phyloP scores from a whole-genome alignment of 208 protist species.

The Angomonas desouzai region DNA sequence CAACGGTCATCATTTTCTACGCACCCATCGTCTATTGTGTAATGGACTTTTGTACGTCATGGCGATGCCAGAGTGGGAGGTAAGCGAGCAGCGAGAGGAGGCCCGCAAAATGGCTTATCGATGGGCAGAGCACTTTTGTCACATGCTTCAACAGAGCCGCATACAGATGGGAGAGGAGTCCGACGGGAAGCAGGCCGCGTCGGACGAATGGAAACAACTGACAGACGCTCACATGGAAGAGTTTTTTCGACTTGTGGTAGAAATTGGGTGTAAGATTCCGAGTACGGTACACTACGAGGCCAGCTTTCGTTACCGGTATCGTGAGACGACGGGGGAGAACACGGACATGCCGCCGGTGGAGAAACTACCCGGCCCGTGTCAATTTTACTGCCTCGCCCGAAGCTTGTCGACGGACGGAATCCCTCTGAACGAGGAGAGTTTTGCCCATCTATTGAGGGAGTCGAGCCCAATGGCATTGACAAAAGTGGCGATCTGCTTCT shows the following conservation, averaged over 20 bases:
- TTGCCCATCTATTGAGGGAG: background rate
- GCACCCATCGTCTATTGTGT: background rate
- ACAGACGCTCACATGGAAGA: conserved; percentile 18
- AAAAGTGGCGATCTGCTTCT: background rate
- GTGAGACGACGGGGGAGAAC: background rate
- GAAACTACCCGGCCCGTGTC: background rate
- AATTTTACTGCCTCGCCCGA: background rate
- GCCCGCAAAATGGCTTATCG: background rate
- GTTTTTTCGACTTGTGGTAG: conserved; percentile 23
- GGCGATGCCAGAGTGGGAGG: background rate
- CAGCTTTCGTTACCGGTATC: conserved; percentile 4
- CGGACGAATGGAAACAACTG: background rate
- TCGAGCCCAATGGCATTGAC: background rate
- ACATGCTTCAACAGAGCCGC: background rate
- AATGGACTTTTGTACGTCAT: background rate
- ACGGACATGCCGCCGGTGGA: background rate
- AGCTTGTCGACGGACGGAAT: background rate
- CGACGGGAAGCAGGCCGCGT: conserved; percentile 1
- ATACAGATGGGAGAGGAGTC: background rate
- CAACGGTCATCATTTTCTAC: background rate
- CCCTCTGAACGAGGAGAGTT: background rate
- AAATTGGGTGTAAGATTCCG: conserved; percentile 21
- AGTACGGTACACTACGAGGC: background rate
- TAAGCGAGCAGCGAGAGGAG: background rate
- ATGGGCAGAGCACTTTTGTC: background rate